Percentiles rank a stretch among this genome's conserved stretches.
Conservation (phyloP, 2,329 filamentous ascomycete species). For the Diaporthe batatas region DNA sequence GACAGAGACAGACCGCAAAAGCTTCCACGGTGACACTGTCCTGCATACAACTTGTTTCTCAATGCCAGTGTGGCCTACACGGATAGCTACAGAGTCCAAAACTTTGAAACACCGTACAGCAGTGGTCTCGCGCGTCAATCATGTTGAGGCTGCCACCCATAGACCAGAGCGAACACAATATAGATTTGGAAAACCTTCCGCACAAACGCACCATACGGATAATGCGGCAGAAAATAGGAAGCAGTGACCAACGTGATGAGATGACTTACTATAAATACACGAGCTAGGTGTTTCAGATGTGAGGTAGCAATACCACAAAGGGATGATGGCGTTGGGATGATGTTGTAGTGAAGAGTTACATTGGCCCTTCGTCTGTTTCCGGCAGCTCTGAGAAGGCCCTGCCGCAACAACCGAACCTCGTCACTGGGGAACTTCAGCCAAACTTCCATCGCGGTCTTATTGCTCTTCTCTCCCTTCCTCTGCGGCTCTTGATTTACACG, state of each 20-base stretch:
- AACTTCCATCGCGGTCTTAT: too few relatives aligned
- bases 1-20: not conserved
- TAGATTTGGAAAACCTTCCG: not conserved
- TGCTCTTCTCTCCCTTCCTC: too few relatives aligned
- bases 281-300: not conserved
- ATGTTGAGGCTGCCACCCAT: too few relatives aligned
- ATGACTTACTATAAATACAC: not conserved
- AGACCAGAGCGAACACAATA: not conserved
- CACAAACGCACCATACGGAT: not conserved
- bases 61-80: not conserved
- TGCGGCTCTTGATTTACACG: too few relatives aligned
- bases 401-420: too few relatives aligned
- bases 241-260: too few relatives aligned
- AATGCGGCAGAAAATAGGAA: too few relatives aligned
- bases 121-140: too few relatives aligned
- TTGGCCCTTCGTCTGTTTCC: not conserved
- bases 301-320: not conserved
- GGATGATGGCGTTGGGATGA: conserved; percentile 6
- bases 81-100: not conserved
- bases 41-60: not conserved
- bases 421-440: too few relatives aligned
- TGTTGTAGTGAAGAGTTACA: too few relatives aligned
- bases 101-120: not conserved
- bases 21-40: not conserved
- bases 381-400: too few relatives aligned